phyloP scores from a whole-genome alignment of 306 rosid genomes.

The Fagus crenata region DNA sequence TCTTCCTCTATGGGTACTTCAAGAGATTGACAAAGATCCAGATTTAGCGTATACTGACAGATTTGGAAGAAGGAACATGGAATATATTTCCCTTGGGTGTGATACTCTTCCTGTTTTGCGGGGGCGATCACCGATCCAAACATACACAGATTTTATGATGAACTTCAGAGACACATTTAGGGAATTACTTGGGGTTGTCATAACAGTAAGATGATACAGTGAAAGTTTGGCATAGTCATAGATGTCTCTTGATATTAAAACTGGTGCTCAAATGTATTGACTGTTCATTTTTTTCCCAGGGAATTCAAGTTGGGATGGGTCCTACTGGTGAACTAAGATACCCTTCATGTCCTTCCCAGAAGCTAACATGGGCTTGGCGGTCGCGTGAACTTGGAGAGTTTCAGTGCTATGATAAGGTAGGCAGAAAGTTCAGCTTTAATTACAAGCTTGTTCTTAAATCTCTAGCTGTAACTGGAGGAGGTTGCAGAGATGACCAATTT shows the following conservation, averaged over 20 bases:
- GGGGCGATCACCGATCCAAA: conserved; percentile 89
- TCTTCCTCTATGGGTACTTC: conserved; percentile 85
- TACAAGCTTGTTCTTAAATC: conserved; percentile 19
- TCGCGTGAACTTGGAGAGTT: conserved; percentile 70
- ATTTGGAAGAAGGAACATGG: conserved; percentile 73
- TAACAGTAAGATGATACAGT: conserved; percentile 59
- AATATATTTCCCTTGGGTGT: conserved; percentile 87
- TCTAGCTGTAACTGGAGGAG: conserved; percentile 19
- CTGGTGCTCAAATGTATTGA: conserved; percentile 26
- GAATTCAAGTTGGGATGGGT: conserved; percentile 91
- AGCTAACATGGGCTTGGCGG: conserved; percentile 48
- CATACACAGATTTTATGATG: conserved; percentile 85
- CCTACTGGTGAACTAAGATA: conserved; percentile 89
- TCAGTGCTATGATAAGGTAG: conserved; percentile 91
- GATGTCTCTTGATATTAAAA: conserved; percentile 14
- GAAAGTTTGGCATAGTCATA: conserved; percentile 21
- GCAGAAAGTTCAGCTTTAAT: conserved; percentile 27
- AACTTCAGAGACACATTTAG: conserved; percentile 67
- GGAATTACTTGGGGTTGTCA: conserved; percentile 58
- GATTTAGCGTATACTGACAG: conserved; percentile 74
- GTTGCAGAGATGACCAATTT: conserved; percentile 8
- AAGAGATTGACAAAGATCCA: conserved; percentile 72
- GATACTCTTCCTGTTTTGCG: conserved; percentile 76
- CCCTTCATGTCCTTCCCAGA: conserved; percentile 60
- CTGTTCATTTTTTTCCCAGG: conserved; percentile 47